Conservation (phyloP, 176 grass and related monocot species). For the Musa schizocarpa region DNA sequence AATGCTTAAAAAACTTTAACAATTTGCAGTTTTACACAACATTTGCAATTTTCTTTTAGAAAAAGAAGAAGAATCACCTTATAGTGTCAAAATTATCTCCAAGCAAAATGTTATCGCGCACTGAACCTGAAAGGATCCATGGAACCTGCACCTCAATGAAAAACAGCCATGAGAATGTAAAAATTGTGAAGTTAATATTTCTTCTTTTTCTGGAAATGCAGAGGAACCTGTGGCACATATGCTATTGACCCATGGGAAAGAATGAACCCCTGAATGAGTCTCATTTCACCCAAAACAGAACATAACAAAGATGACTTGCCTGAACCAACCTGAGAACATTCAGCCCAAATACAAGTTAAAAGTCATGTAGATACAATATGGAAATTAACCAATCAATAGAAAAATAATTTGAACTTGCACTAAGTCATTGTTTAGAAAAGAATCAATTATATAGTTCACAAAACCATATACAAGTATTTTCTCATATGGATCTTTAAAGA, state of each 20-base stretch:
- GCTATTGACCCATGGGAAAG: constrained; percentile 43
- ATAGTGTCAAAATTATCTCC: constrained; percentile 59
- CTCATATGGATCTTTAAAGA: background rate
- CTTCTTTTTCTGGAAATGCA: background rate
- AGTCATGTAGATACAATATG: background rate
- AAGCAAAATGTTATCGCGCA: constrained; percentile 86
- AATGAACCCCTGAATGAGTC: constrained; percentile 47
- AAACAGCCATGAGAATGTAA: constrained; percentile 11
- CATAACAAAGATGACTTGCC: constrained; percentile 92
- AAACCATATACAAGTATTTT: background rate
- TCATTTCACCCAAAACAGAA: constrained; percentile 73
- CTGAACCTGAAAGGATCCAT: constrained; percentile 80
- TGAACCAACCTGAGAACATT: constrained; percentile 68
- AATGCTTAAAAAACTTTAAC: too few species aligned
- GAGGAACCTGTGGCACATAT: constrained; percentile 77
- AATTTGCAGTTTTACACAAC: too few species aligned
- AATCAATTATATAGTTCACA: too few species aligned
- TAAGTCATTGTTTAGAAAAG: background rate
- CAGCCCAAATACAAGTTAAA: constrained; percentile 2
- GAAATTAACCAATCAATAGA: background rate
- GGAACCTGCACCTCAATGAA: constrained; percentile 48
- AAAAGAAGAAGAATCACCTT: constrained; percentile 34
- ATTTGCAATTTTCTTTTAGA: background rate
- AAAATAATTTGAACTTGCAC: background rate
- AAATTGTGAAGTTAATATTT: background rate